Base-by-base conservation (phyloP, 768 basidiomycete species). In the Lactifluus pinguis region DNA sequence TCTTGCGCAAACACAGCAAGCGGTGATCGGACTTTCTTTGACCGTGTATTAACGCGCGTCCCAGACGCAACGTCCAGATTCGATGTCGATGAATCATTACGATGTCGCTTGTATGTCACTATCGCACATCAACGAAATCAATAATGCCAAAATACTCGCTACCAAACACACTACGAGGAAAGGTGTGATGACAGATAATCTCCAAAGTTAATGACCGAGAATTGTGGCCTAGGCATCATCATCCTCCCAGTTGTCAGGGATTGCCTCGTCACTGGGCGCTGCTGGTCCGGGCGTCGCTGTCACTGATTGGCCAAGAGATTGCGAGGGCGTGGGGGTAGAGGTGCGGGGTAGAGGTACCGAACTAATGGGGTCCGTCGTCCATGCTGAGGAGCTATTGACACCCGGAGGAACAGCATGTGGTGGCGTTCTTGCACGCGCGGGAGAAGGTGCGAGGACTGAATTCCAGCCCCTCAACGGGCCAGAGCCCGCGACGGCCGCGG, bases 161-260 rank as follows among this genome's bases (percentile, higher is more conserved):
- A 34, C 3, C 32, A 34, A 34, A 34, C 32, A 34, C 32, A 34
- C 32, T 34, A 34, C 32, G 32, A 34, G 6, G 32, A 9, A 34
- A 8, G 13, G 25, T 14, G 38, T 6, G 38, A 53, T 11, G 25
- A 53, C 6, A 53, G 38, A 39, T 11, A n/a, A 15, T 48, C 30
- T 7, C n/a, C 9, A 34, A 45, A n/a, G 38, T 6, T 1, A 1
- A 49, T 36, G 15, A 44, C 13, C 25, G 10, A 39, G 32, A 17
- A 53, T 9, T 13, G n/a, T 30, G 14, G 15, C 42, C 68, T 70
- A 80, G 5, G 60, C 66, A 59, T 80, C 83, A 49, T 83, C 83
- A 49, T 83, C 80, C 61, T 84, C 83, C 83, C 83, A 84, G 63
- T 78, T 69, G 39, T 80, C 77, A 1, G 82, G 83, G 6, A 84